phyloP scores from a whole-genome alignment of 2,329 filamentous ascomycete genomes.

The Diaporthe sp. region DNA sequence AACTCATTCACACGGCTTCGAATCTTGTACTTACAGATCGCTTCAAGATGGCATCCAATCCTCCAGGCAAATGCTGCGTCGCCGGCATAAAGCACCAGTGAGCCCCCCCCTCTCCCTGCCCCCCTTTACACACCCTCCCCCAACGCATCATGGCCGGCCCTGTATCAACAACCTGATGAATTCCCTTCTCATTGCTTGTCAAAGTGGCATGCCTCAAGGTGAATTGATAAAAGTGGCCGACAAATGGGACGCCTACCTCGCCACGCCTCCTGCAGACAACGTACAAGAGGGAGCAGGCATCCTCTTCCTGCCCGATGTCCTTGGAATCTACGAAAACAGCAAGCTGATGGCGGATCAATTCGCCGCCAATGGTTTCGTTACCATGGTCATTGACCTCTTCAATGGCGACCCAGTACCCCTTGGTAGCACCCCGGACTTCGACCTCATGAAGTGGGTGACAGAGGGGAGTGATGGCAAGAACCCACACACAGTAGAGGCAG shows the following conservation, averaged over 20 bases:
- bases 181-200: neutral
- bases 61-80: slow-evolving; percentile 63
- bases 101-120: slow-evolving; percentile 41
- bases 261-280: slow-evolving; percentile 54
- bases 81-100: slow-evolving; percentile 64
- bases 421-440: slow-evolving; percentile 60
- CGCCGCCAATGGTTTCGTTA: slow-evolving; percentile 78
- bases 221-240: slow-evolving; percentile 57
- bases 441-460: slow-evolving; percentile 54
- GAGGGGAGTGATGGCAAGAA: slow-evolving; percentile 59
- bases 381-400: slow-evolving; percentile 77
- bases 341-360: slow-evolving; percentile 79
- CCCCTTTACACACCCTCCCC: neutral
- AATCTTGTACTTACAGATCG: too few relatives aligned
- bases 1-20: too few relatives aligned
- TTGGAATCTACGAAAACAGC: slow-evolving; percentile 67
- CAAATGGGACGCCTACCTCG: slow-evolving; percentile 61
- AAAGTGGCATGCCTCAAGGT: slow-evolving; percentile 60
- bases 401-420: slow-evolving; percentile 69
- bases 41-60: slow-evolving; percentile 64
- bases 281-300: slow-evolving; percentile 54
- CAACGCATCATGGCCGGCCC: neutral
- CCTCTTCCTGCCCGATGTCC: slow-evolving; percentile 59
- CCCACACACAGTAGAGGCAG: slow-evolving; percentile 55
- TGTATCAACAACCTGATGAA: neutral